phyloP scores from a whole-genome alignment of 805 yeast species.

The Kodamaea restingae region DNA sequence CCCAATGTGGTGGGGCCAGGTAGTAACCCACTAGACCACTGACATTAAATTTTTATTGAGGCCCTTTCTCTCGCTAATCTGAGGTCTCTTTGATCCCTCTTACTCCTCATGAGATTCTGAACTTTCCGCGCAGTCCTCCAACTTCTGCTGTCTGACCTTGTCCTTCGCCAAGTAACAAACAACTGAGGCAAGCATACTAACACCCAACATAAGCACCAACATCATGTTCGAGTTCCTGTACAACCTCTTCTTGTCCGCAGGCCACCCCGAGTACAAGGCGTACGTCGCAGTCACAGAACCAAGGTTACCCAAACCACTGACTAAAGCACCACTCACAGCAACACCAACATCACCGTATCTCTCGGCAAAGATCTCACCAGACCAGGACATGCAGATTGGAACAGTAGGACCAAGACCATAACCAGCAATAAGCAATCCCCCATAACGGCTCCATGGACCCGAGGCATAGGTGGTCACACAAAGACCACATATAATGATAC shows the following conservation, averaged over 20 bases:
- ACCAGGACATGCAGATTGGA: conserved; percentile 81
- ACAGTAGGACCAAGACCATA: conserved; percentile 90
- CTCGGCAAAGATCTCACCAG: conserved; percentile 68
- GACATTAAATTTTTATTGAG: no score
- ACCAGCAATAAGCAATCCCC: conserved; percentile 77
- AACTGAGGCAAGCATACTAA: conserved; percentile 51
- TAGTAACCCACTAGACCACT: no score
- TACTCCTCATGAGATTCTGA: no score
- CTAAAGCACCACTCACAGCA: conserved; percentile 79
- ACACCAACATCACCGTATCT: conserved; percentile 80
- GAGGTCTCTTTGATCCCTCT: no score
- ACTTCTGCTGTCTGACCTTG: conserved; percentile 21
- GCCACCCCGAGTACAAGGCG: conserved; percentile 86
- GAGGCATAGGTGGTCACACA: conserved; percentile 72
- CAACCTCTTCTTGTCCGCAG: conserved; percentile 59
- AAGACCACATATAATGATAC: conserved; percentile 70
- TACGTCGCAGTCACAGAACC: conserved; percentile 85
- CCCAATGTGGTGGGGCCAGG: no score
- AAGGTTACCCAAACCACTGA: conserved; percentile 80
- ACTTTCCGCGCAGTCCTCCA: no score
- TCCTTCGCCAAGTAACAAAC: conserved; percentile 32
- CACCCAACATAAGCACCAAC: conserved; percentile 71
- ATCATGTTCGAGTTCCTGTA: conserved; percentile 78
- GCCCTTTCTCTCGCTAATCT: no score
- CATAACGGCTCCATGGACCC: conserved; percentile 73